Conservation (phyloP, 176 grass and related monocot genomes). For the Raddia guianensis region DNA sequence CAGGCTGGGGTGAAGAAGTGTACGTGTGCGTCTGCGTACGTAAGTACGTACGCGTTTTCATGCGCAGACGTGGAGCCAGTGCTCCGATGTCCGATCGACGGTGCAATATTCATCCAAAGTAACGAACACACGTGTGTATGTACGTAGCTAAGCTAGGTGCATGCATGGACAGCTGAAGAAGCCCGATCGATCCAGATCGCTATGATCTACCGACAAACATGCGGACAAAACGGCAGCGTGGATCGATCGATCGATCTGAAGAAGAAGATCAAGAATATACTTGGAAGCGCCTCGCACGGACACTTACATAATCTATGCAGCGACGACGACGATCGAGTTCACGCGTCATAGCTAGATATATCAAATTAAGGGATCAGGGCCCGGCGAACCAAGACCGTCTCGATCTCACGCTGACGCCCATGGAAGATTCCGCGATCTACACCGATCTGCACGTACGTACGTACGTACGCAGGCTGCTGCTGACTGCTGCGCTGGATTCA, state of each 20-base stretch:
- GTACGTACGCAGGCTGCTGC: neutral
- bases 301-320: neutral
- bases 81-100: neutral
- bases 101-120: constrained; percentile 9
- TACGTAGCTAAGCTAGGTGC: constrained; percentile 21
- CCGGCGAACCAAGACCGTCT: too few species aligned
- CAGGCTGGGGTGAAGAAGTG: too few species aligned
- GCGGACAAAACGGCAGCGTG: constrained; percentile 36
- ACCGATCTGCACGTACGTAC: neutral
- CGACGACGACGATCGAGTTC: constrained; percentile 2
- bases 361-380: too few species aligned
- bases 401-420: constrained; percentile 4
- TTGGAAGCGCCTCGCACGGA: constrained; percentile 12
- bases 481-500: constrained; percentile 29
- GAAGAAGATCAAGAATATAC: neutral
- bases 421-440: constrained; percentile 41
- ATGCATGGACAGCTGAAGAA: constrained; percentile 38
- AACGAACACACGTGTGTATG: constrained; percentile 32
- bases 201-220: constrained; percentile 22
- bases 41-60: constrained; percentile 10
- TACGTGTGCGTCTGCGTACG: too few species aligned
- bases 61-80: constrained; percentile 2
- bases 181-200: neutral
- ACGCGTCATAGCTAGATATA: constrained; percentile 13
- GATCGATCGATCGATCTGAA: neutral